A percentile compares a stretch with the other conserved stretches of the same genome.
Evolutionary conservation across 331 rosid genomes (phyloP).

Genomic region (Phaseolus coccineus): DNA sequence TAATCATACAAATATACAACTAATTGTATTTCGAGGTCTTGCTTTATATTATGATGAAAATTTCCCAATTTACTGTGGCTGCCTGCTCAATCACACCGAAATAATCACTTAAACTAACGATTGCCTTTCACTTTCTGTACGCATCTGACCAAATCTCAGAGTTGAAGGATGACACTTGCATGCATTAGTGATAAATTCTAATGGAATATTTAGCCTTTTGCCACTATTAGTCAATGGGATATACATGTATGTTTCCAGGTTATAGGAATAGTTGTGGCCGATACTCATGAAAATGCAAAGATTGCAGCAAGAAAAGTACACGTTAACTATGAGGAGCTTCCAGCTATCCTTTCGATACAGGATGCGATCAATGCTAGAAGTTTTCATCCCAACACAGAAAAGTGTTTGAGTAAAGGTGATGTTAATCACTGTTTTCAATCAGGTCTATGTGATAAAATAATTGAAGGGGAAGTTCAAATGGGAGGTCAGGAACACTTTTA

Average conservation of each 20-base stretch:
- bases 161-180: slow-evolving; percentile 30
- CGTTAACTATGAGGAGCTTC: slow-evolving; percentile 84
- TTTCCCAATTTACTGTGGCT: slow-evolving; percentile 14
- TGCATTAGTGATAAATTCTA: slow-evolving; percentile 20
- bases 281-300: slow-evolving; percentile 95
- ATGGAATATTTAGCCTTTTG: slow-evolving; percentile 27
- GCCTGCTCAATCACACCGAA: slow-evolving; percentile 24
- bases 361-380: slow-evolving; percentile 84
- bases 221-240: slow-evolving; percentile 24
- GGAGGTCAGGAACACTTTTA: slow-evolving; percentile 99
- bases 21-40: slow-evolving; percentile 31
- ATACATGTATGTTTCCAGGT: slow-evolving; percentile 56
- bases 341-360: slow-evolving; percentile 79
- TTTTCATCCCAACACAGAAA: slow-evolving; percentile 81
- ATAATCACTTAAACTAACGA: background rate
- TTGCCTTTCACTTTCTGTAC: slow-evolving; percentile 7
- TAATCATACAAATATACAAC: slow-evolving; percentile 22
- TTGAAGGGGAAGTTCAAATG: slow-evolving; percentile 85
- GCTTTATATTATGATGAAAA: slow-evolving; percentile 18
- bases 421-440: slow-evolving; percentile 84
- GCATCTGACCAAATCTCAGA: slow-evolving; percentile 12
- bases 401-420: slow-evolving; percentile 74
- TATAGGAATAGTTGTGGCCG: slow-evolving; percentile 92
- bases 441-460: slow-evolving; percentile 74
- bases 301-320: slow-evolving; percentile 73